These are phyloP conservation scores for Aureobasidium zeae DNA, from an alignment of 2,329 filamentous ascomycete species.

Conservation along the genomic window DNA sequence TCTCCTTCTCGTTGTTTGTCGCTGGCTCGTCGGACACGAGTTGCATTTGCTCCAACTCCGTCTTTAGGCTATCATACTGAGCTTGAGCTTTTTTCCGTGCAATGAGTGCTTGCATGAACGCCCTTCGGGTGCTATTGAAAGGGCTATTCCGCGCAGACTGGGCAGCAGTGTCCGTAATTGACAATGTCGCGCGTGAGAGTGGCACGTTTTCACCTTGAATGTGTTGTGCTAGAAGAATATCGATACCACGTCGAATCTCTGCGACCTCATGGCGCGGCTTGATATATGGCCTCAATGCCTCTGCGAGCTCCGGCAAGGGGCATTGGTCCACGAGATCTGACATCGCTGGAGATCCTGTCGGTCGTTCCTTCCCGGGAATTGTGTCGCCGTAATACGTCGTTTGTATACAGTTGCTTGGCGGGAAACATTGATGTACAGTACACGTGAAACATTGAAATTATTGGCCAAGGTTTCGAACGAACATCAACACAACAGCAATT, in stretches of 20 bases:
- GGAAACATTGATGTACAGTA: too few relatives aligned
- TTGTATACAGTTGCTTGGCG: conserved; percentile 10
- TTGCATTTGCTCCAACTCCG: conserved; percentile 1
- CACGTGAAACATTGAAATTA: conserved; percentile 11
- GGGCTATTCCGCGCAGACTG: neutral
- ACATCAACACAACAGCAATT: too few relatives aligned
- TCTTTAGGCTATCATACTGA: neutral
- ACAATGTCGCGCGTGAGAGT: neutral
- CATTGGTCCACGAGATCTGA: conserved; percentile 4
- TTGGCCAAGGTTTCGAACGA: too few relatives aligned
- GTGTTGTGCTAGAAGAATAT: conserved; percentile 1
- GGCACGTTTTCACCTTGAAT: neutral
- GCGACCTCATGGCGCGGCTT: conserved; percentile 6
- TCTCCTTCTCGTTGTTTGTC: neutral
- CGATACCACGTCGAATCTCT: conserved; percentile 7
- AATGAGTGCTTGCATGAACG: conserved; percentile 4
- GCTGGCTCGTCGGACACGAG: neutral
- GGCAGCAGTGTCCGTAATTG: neutral
- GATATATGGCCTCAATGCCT: conserved; percentile 17
- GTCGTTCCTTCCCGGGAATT: neutral
- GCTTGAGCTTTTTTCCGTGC: conserved; percentile 13
- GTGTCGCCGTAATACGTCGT: neutral
- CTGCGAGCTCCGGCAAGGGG: conserved; percentile 16
- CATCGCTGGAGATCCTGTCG: too few relatives aligned
- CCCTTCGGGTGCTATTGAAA: conserved; percentile 6